Evolutionary conservation across 2,329 filamentous ascomycete species (phyloP).

Genomic region (Xylaria arbuscula): DNA sequence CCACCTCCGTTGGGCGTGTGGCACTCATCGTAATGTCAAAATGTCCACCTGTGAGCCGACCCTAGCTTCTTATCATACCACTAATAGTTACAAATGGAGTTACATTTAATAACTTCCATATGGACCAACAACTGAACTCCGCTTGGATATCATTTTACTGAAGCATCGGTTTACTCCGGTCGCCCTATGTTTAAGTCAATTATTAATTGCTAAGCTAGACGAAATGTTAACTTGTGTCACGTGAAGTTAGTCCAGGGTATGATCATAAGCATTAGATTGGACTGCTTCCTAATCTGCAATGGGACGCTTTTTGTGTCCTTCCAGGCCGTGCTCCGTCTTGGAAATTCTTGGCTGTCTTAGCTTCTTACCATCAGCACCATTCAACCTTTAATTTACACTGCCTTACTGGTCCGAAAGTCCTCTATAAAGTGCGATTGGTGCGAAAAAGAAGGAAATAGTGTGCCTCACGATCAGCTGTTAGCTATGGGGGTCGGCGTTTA

Average conservation of each 20-base stretch:
- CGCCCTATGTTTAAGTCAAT: background rate
- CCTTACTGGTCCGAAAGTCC: slow-evolving; percentile 13
- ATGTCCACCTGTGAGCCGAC: slow-evolving; percentile 16
- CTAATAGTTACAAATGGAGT: slow-evolving; percentile 3
- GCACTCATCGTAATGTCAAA: slow-evolving; percentile 4
- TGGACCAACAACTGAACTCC: slow-evolving; percentile 7
- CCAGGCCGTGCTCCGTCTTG: slow-evolving; percentile 28
- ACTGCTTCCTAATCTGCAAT: slow-evolving; percentile 4
- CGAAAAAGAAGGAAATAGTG: slow-evolving; percentile 24
- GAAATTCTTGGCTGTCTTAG: slow-evolving; percentile 31
- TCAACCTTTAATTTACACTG: too few species aligned
- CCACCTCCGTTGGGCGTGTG: background rate
- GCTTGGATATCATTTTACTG: slow-evolving; percentile 15
- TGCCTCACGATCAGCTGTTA: background rate
- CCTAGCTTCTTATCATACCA: background rate
- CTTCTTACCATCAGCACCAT: slow-evolving; percentile 5
- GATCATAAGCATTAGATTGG: slow-evolving; percentile 13
- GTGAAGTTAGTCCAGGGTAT: background rate
- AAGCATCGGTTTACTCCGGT: background rate
- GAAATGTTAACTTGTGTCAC: background rate
- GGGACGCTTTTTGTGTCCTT: background rate
- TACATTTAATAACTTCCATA: slow-evolving; percentile 13
- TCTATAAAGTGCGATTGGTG: slow-evolving; percentile 23
- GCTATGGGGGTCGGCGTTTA: background rate
- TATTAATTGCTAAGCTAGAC: background rate